Base-by-base conservation (phyloP, 1,139 yeast genomes). In the Blastobotrys illinoisensis region DNA sequence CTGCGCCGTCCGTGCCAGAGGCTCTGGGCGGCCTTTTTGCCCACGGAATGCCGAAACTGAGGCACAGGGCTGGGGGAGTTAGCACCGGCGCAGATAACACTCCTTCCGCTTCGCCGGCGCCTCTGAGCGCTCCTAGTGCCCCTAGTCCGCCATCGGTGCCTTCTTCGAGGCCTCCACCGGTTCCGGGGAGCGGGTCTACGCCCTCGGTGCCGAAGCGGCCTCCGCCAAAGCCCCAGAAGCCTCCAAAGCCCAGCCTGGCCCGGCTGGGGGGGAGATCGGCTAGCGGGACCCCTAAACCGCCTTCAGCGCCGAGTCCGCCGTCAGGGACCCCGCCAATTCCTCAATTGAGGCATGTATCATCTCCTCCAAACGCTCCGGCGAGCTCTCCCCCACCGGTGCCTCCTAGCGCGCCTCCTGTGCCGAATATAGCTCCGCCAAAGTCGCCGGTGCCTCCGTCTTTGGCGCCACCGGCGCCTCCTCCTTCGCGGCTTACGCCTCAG, bases 1-100 rank as follows among this genome's bases (percentile, higher is more conserved):
- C 48, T n/a, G 49, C 45, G 16, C 57, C 36, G 7, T 13, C 48
- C 9, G 47, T 32, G 16, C 50, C 51, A n/a, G 47, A 19, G 18
- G 52, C 54, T 64, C 71, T 88, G 59, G 95, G 91, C 20, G 93
- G 86, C 56, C 79, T 88, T 14, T 83, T 88, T 69, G 95, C 96
- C 7, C 90, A 88, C 9, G 96, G 96, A 1, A 79, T 89, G 68
- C 96, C 97, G 7, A 88, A 86, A 64, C 74, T 89, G 61, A 82
- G 80, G 62, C 83, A 83, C 58, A 78, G 79, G 44, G 74, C 73
- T 24, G 80, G 78, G n/a, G 67, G 79, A 1, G 76, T 75, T 9
- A 69, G 73, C 36, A 71, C 78, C 1, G 79, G 80, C 0, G 67
- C 70, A 5, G 71, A 56, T 36, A 50, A 52, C 48, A 48, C 46